phyloP scores from a whole-genome alignment of 73 alveolate species.

The Paramecium primaurelia region DNA sequence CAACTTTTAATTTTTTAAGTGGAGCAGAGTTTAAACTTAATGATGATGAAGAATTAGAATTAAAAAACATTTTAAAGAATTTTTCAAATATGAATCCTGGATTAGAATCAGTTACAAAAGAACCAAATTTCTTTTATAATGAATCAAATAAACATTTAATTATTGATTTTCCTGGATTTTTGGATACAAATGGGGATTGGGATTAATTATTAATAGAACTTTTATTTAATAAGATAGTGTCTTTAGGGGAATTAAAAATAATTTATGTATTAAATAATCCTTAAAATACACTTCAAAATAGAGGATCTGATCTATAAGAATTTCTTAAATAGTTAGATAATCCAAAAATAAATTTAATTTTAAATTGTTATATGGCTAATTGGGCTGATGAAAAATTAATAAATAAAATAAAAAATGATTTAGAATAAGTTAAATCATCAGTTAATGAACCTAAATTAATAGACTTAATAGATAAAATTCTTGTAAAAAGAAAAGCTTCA shows the following conservation, averaged over 20 bases:
- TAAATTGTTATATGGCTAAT: background rate
- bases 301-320: background rate
- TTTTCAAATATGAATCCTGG: background rate
- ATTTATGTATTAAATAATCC: background rate
- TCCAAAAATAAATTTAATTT: background rate
- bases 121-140: background rate
- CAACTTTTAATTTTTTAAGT: background rate
- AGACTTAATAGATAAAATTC: background rate
- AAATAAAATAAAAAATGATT: background rate
- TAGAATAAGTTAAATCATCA: background rate
- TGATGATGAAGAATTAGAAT: background rate
- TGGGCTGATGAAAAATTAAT: background rate
- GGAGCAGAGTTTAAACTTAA: background rate
- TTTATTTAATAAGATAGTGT: background rate
- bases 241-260: background rate
- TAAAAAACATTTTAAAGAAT: background rate
- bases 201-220: background rate
- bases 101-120: background rate
- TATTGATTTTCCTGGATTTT: background rate
- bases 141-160: background rate
- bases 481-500: background rate
- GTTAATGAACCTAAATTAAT: background rate
- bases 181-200: background rate
- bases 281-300: background rate
- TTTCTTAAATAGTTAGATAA: background rate